These are phyloP conservation scores for Cucumis sativus DNA, from an alignment of 306 rosid species.

Conservation along the genomic window DNA sequence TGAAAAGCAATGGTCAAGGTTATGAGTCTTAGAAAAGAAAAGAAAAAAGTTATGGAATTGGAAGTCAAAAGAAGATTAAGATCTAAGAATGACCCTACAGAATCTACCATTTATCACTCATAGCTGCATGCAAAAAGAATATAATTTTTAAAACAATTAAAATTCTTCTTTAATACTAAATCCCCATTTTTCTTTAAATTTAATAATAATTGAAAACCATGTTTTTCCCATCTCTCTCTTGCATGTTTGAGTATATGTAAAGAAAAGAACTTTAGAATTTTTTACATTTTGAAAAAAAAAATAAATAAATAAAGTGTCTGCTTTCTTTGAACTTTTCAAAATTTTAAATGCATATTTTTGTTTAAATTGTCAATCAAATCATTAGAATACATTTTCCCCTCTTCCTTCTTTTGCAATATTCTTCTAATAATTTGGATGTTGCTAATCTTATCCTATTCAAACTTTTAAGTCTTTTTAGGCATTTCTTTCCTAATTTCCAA, in stretches of 20 bases:
- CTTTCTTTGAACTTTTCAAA: neutral
- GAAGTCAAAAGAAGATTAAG: neutral
- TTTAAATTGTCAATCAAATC: neutral
- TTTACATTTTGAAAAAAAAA: neutral
- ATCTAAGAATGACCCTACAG: neutral
- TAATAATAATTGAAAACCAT: neutral
- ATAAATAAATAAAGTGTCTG: neutral
- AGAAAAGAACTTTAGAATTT: constrained; percentile 25
- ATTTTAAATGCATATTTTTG: neutral
- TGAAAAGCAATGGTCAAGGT: neutral
- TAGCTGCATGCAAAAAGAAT: neutral
- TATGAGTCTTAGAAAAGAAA: neutral
- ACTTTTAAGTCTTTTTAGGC: neutral
- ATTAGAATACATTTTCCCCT: neutral
- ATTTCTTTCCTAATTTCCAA: neutral
- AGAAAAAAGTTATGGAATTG: neutral
- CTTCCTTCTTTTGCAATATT: neutral
- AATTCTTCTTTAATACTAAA: neutral
- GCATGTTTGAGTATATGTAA: constrained; percentile 26
- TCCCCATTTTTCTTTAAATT: neutral
- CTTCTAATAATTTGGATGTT: neutral
- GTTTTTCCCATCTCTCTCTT: neutral
- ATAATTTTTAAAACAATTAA: neutral
- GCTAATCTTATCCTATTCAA: neutral
- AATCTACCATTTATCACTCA: neutral